Evolutionary conservation across 169 alveolate genomes (phyloP).

Genomic region (Eimeria nieschulzi): DNA sequence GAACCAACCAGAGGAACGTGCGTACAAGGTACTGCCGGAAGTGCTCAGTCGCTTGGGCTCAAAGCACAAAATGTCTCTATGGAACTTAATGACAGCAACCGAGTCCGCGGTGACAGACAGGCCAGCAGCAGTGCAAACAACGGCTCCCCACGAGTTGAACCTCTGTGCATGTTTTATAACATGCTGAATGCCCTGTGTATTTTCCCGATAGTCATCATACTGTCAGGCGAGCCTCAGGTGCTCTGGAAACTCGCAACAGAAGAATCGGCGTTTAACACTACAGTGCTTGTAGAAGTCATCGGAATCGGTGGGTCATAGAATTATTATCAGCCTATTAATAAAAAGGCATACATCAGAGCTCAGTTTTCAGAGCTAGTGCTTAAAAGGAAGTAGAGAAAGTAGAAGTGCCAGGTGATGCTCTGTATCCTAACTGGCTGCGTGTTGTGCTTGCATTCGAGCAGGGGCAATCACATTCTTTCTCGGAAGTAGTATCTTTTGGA

Average conservation of each 20-base stretch:
- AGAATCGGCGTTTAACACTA: background rate
- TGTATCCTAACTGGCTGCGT: background rate
- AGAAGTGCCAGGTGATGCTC: background rate
- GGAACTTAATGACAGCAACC: too few species aligned
- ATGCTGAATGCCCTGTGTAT: conserved; percentile 44
- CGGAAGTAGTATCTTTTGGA: conserved; percentile 11
- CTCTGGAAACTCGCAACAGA: conserved; percentile 22
- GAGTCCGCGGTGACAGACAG: background rate
- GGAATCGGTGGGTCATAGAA: conserved; percentile 19
- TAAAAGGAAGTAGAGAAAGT: too few species aligned
- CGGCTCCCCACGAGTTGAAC: conserved; percentile 24
- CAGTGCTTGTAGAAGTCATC: background rate
- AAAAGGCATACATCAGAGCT: background rate
- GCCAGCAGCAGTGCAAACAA: background rate
- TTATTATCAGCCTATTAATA: background rate
- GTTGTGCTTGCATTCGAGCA: background rate
- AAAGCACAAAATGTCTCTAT: too few species aligned
- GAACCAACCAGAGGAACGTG: too few species aligned
- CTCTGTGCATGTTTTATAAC: conserved; percentile 38
- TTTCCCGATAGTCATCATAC: conserved; percentile 28
- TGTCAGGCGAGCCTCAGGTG: conserved; percentile 27
- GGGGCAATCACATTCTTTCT: conserved; percentile 22
- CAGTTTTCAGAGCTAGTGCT: too few species aligned
- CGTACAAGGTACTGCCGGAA: too few species aligned
- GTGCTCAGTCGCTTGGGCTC: too few species aligned